Evolutionary conservation across 352 stramenopile species (phyloP).

Genomic region (Pythium biforme): DNA sequence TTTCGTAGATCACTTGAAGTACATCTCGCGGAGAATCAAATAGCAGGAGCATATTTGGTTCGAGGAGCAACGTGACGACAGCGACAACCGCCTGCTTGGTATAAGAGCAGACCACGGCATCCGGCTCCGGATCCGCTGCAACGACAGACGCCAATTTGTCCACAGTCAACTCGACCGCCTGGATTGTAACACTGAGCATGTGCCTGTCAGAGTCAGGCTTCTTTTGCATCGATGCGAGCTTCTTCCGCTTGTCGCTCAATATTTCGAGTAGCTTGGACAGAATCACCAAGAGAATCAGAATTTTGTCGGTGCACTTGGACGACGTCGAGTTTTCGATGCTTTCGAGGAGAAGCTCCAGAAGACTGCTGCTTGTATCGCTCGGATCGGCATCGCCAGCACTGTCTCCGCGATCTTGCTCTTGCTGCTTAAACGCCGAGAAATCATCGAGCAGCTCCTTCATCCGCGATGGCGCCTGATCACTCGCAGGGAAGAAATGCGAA

Average conservation of each 20-base stretch:
- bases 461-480: constrained; percentile 35
- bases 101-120: not conserved
- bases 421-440: constrained; percentile 28
- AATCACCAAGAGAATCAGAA: constrained; percentile 18
- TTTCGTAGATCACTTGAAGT: constrained; percentile 35
- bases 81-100: constrained; percentile 7
- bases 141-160: constrained; percentile 14
- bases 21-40: constrained; percentile 56
- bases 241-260: not conserved
- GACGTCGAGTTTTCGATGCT: constrained; percentile 13
- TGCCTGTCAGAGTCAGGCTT: constrained; percentile 1
- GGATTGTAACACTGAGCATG: constrained; percentile 5
- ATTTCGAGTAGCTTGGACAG: constrained; percentile 11
- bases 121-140: not conserved
- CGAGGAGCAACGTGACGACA: constrained; percentile 24
- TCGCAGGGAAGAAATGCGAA: constrained; percentile 50
- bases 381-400: not conserved
- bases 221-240: not conserved
- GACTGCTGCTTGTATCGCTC: constrained; percentile 2
- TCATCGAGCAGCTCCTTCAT: constrained; percentile 58
- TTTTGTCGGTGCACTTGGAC: constrained; percentile 10
- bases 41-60: constrained; percentile 51
- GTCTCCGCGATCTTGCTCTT: not conserved
- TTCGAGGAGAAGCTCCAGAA: constrained; percentile 14
- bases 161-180: constrained; percentile 19